Percentiles rank a stretch among this genome's conserved stretches.
phyloP scores from a whole-genome alignment of 2,329 filamentous ascomycete genomes.

The Colletotrichum tamarilloi region DNA sequence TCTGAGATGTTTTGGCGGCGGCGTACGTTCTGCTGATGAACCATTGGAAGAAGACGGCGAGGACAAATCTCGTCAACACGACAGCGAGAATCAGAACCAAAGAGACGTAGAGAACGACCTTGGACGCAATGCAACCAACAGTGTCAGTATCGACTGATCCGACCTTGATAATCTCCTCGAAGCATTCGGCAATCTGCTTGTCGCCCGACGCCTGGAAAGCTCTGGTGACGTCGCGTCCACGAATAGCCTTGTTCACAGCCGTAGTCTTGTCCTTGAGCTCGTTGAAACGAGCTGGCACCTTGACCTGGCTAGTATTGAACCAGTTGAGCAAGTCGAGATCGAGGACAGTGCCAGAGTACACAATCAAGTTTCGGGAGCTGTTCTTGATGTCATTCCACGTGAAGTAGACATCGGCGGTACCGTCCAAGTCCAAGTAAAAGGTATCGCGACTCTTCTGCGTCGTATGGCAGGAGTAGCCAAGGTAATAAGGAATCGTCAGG shows the following conservation, averaged over 20 bases:
- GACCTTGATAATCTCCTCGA: conserved; percentile 94
- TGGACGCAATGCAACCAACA: conserved; percentile 95
- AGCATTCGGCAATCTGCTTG: conserved; percentile 85
- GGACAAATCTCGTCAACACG: conserved; percentile 85
- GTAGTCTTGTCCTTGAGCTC: conserved; percentile 77
- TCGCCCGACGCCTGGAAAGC: conserved; percentile 83
- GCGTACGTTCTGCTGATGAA: conserved; percentile 90
- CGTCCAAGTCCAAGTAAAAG: conserved; percentile 78
- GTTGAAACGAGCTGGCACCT: conserved; percentile 80
- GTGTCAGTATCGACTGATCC: conserved; percentile 96
- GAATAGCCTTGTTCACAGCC: conserved; percentile 70
- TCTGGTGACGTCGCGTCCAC: conserved; percentile 89
- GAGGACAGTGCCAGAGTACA: conserved; percentile 93
- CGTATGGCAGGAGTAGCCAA: conserved; percentile 92
- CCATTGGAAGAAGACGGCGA: conserved; percentile 95
- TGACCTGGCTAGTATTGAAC: conserved; percentile 87
- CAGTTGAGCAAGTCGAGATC: conserved; percentile 89
- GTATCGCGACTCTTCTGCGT: conserved; percentile 72
- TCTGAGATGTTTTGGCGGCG: conserved; percentile 85
- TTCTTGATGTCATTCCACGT: conserved; percentile 96
- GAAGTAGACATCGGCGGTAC: conserved; percentile 90
- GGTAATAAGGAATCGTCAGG: conserved; percentile 77
- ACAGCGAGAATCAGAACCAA: conserved; percentile 92
- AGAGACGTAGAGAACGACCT: conserved; percentile 95
- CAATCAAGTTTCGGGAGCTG: conserved; percentile 86